phyloP scores from a whole-genome alignment of 306 rosid species.

The Acacia confusa region DNA sequence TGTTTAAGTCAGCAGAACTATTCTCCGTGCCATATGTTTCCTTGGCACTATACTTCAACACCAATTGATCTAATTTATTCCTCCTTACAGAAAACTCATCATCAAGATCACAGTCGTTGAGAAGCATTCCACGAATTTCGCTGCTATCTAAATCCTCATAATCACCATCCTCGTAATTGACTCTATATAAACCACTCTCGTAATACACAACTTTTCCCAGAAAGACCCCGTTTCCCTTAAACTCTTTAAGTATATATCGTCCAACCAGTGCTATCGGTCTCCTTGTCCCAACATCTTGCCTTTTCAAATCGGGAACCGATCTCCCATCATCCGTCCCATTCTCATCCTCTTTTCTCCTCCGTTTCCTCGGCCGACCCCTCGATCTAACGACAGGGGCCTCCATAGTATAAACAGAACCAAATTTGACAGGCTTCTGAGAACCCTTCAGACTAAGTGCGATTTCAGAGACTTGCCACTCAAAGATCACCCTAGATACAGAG shows the following conservation, averaged over 20 bases:
- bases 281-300: constrained; percentile 40
- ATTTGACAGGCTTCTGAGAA: constrained; percentile 24
- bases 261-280: constrained; percentile 62
- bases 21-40: constrained; percentile 1
- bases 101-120: constrained; percentile 45
- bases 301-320: constrained; percentile 46
- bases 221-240: constrained; percentile 55
- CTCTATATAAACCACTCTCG: constrained; percentile 66
- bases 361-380: constrained; percentile 93
- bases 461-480: constrained; percentile 9
- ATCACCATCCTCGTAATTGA: constrained; percentile 83
- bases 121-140: constrained; percentile 63
- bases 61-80: constrained; percentile 49
- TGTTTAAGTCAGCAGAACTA: constrained; percentile 9
- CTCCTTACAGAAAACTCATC: constrained; percentile 43
- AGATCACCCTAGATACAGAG: constrained; percentile 20
- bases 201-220: constrained; percentile 78
- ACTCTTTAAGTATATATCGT: constrained; percentile 66
- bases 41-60: constrained; percentile 23
- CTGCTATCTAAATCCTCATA: constrained; percentile 81
- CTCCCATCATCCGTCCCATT: constrained; percentile 32
- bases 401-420: constrained; percentile 40
- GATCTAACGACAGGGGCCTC: constrained; percentile 64
- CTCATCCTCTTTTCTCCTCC: constrained; percentile 58
- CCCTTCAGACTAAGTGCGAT: constrained; percentile 26